Base-by-base conservation (phyloP, 768 basidiomycete genomes). In the Boletus rufocinnamomeus region DNA sequence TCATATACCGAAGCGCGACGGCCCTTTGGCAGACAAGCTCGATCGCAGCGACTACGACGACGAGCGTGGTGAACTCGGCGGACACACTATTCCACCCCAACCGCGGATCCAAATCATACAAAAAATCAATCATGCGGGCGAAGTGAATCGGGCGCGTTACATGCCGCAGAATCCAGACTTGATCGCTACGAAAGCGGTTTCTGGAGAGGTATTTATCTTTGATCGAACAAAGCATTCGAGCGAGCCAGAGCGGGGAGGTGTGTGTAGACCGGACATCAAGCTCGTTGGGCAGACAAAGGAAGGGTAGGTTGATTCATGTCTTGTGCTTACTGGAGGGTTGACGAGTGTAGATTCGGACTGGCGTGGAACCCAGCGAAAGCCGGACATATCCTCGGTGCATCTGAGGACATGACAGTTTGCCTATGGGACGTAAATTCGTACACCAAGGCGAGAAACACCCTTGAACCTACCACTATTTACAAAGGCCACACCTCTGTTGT, bases 91-190 rank as follows among this genome's bases (percentile, higher is more conserved):
- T 38, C 88, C 90, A 4, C 84, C 89, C n/a, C 82, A 88, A 54
- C 89, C 95, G 2, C 85, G 93, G 27, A 87, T 98, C 61, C 88
- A 90, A 67, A 85, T 96, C 73, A 91, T 87, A 34, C 97, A 99
- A 72, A 87, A 84, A 64, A 98, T 99, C 77, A 95, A 95, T 72
- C 97, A 99, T 73, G 82, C 83, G 5, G 93, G 94, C 43, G 97
- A 99, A 72, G 93, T 98, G 69, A 99, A 99, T 75, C 80, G 95
- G 45, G 97, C 97, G 59, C 86, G 97, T 52, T 99, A 98, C 74
- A 98, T 98, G 95, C 97, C 97, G 7, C 96, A 98, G 75, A 99
- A 98, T 69, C 92, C 95, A 2, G 93, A 98, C 75, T 75, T 99
- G 64, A 91, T 99, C 63, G 97, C 97, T 16, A 98, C 96, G 13